Conservation (phyloP, 768 basidiomycete genomes). For the Hydnomerulius pinastri region DNA sequence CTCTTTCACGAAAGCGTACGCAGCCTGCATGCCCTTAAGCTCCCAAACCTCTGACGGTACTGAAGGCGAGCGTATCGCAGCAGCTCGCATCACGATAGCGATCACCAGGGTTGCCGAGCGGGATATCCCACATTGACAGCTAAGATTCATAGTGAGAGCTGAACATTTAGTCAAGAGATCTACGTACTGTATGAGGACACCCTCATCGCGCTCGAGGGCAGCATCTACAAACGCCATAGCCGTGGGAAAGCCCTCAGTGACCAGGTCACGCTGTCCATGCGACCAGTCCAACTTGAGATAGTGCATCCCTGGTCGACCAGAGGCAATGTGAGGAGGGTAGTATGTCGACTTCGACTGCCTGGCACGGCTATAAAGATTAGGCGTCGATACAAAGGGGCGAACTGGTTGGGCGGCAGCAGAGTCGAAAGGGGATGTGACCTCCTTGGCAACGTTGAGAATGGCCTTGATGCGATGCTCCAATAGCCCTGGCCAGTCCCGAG, state of each 20-base stretch:
- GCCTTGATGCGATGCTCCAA: conserved; percentile 72
- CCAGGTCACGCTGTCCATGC: conserved; percentile 90
- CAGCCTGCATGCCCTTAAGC: conserved; percentile 85
- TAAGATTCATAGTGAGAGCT: conserved; percentile 34
- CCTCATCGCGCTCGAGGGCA: conserved; percentile 72
- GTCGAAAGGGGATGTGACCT: conserved; percentile 77
- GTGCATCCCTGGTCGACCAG: conserved; percentile 76
- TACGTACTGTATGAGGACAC: conserved; percentile 83
- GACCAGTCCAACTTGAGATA: conserved; percentile 93
- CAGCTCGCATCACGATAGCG: conserved; percentile 93
- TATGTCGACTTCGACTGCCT: conserved; percentile 50
- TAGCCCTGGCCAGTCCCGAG: conserved; percentile 75
- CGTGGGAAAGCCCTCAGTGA: conserved; percentile 71
- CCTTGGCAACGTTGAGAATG: conserved; percentile 92
- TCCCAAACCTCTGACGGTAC: conserved; percentile 78
- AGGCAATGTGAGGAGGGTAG: conserved; percentile 64
- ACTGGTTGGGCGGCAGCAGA: conserved; percentile 45
- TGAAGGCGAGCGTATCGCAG: conserved; percentile 61
- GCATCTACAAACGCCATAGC: conserved; percentile 84
- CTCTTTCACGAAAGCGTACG: conserved; percentile 87
- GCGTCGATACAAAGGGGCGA: conserved; percentile 68
- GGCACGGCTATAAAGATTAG: conserved; percentile 50
- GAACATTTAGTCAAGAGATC: conserved; percentile 9
- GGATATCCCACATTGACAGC: conserved; percentile 93
- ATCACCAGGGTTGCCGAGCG: conserved; percentile 89